Conservation (phyloP, 148 eudicot species). For the Silene uniflora region DNA sequence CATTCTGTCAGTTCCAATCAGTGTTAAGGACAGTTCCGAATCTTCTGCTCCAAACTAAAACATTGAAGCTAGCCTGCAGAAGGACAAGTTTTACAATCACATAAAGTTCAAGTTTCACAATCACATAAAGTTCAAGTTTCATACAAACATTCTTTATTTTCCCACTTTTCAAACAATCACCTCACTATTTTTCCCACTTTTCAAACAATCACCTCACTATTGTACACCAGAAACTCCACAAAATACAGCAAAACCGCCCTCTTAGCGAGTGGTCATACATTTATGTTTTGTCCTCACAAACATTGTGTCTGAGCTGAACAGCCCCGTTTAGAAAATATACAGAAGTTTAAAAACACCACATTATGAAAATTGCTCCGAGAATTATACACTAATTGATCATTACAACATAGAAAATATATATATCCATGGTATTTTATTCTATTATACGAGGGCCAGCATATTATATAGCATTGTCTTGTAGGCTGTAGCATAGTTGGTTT, state of each 20-base stretch:
- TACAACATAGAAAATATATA: not conserved
- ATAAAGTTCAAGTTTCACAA: not conserved
- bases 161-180: not conserved
- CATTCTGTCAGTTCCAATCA: not conserved
- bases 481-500: too few relatives aligned
- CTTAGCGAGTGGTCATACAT: too few relatives aligned
- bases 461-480: too few relatives aligned
- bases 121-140: not conserved
- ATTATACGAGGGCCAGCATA: not conserved
- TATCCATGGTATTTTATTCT: not conserved
- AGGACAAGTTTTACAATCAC: not conserved
- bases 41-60: not conserved
- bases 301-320: too few relatives aligned
- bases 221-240: not conserved
- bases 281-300: too few relatives aligned
- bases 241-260: too few relatives aligned
- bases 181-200: not conserved
- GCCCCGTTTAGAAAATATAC: too few relatives aligned
- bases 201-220: not conserved
- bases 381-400: not conserved
- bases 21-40: not conserved
- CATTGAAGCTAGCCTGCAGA: not conserved
- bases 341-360: not conserved
- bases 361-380: not conserved
- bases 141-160: slow-evolving; percentile 5